Evolutionary conservation across 352 stramenopile genomes (phyloP).

Genomic region (Phytophthora capsici): DNA sequence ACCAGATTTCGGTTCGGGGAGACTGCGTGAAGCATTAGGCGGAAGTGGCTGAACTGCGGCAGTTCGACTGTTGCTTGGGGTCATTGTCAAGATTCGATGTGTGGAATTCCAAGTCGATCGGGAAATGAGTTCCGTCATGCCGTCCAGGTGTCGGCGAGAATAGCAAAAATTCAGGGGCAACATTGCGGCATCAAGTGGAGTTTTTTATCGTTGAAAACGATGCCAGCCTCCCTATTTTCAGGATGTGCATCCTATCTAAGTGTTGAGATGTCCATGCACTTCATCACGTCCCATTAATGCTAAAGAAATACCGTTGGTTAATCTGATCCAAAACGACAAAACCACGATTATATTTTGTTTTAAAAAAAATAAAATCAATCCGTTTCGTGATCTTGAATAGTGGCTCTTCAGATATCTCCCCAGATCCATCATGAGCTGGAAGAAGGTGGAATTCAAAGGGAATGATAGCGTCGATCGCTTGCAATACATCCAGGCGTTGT

Average conservation of each 20-base stretch:
- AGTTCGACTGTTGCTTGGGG: conserved; percentile 8
- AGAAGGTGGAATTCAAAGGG: conserved; percentile 60
- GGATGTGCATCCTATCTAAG: conserved; percentile 15
- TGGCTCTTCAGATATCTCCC: conserved; percentile 18
- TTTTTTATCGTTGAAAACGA: not conserved
- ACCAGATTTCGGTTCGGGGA: conserved; percentile 17
- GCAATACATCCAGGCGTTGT: conserved; percentile 60
- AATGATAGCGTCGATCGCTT: conserved; percentile 64
- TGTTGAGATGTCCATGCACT: conserved; percentile 23
- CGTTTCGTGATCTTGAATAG: conserved; percentile 14
- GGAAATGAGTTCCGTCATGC: conserved; percentile 6
- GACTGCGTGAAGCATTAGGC: conserved; percentile 12
- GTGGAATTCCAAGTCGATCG: not conserved
- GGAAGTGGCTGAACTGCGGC: conserved; percentile 19
- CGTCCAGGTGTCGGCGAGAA: conserved; percentile 7
- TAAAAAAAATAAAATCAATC: not conserved
- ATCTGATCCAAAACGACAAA: not conserved
- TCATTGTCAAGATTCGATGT: conserved; percentile 3
- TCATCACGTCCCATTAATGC: not conserved
- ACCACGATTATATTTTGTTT: no score
- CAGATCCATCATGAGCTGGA: conserved; percentile 48
- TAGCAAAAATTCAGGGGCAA: not conserved
- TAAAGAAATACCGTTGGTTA: not conserved
- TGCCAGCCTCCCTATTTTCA: conserved; percentile 26
- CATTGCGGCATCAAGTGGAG: conserved; percentile 1